Percentiles rank a stretch among this genome's conserved stretches.
Conservation (phyloP, 352 stramenopile species). For the Phytophthora sansomeana region DNA sequence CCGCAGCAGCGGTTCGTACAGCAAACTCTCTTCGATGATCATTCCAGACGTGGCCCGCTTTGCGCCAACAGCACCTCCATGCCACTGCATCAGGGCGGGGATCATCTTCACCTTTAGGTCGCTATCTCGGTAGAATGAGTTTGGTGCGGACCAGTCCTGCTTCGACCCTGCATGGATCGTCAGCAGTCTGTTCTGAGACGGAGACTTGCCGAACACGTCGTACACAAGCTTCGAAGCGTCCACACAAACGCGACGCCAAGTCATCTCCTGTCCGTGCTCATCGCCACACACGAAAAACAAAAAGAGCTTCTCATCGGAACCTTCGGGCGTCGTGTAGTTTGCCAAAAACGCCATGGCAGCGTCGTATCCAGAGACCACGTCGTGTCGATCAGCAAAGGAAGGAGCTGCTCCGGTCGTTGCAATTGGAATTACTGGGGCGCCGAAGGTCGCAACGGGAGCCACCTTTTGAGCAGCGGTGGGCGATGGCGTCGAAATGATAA, state of each 20-base stretch:
- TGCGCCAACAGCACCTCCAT: slow-evolving; percentile 43
- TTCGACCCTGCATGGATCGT: slow-evolving; percentile 69
- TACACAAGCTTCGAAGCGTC: slow-evolving; percentile 59
- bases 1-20: slow-evolving; percentile 68
- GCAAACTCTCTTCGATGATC: slow-evolving; percentile 60
- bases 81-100: slow-evolving; percentile 73
- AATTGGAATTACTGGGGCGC: slow-evolving; percentile 3
- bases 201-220: slow-evolving; percentile 64
- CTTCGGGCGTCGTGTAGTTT: slow-evolving; percentile 41
- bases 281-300: slow-evolving; percentile 79
- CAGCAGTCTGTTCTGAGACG: slow-evolving; percentile 51
- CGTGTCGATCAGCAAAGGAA: slow-evolving; percentile 51
- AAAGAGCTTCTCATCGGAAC: slow-evolving; percentile 59
- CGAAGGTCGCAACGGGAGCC: slow-evolving; percentile 1
- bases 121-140: slow-evolving; percentile 65
- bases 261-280: slow-evolving; percentile 47
- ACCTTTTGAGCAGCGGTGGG: not conserved
- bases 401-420: not conserved
- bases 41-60: slow-evolving; percentile 67
- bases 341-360: slow-evolving; percentile 58
- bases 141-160: slow-evolving; percentile 61
- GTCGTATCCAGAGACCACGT: slow-evolving; percentile 57
- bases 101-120: slow-evolving; percentile 76
- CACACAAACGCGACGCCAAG: slow-evolving; percentile 58
- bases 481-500: slow-evolving; percentile 9